phyloP scores from a whole-genome alignment of 1,139 yeast species.

The Candida tetrigidarum region DNA sequence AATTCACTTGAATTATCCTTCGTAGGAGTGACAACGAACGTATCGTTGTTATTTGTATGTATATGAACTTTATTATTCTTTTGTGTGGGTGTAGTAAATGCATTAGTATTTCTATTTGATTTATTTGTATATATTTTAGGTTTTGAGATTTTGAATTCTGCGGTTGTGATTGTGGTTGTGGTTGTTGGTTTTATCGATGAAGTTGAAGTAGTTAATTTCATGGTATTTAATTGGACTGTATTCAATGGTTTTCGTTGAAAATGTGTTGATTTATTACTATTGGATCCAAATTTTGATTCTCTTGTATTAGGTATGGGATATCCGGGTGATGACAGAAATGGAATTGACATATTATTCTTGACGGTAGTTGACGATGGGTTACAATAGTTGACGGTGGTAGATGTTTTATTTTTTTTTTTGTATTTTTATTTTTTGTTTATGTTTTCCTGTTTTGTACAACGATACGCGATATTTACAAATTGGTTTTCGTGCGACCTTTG shows the following conservation, averaged over 20 bases:
- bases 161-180: neutral
- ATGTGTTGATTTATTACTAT: neutral
- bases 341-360: neutral
- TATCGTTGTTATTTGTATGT: slow-evolving; percentile 1
- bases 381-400: neutral
- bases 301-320: neutral
- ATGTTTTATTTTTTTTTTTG: neutral
- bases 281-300: neutral
- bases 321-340: slow-evolving; percentile 2
- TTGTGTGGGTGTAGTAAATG: slow-evolving; percentile 8
- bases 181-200: neutral
- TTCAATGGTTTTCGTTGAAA: neutral
- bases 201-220: neutral
- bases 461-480: slow-evolving; percentile 3
- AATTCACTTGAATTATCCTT: slow-evolving; percentile 1
- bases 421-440: neutral
- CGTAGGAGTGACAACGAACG: neutral
- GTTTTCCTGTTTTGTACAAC: slow-evolving; percentile 3
- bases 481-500: slow-evolving; percentile 1
- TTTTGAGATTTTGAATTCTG: slow-evolving; percentile 9
- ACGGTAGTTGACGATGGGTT: neutral
- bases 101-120: neutral
- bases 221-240: neutral
- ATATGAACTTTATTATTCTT: neutral
- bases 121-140: neutral